Evolutionary conservation across 139 green algal species (phyloP).

Genomic region (Klebsormidium nitens): DNA sequence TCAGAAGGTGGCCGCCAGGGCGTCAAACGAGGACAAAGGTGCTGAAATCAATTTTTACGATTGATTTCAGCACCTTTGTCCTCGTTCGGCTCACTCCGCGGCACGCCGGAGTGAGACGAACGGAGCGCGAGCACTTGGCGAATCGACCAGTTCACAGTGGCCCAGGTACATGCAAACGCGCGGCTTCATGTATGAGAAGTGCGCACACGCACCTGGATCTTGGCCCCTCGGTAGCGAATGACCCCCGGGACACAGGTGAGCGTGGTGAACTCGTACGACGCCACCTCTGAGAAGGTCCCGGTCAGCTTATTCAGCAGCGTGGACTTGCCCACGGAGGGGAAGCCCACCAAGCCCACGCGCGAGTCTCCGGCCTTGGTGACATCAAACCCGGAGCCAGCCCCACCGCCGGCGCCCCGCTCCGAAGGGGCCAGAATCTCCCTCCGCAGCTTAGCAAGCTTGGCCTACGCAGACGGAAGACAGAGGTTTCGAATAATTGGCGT

Average conservation of each 20-base stretch:
- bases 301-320: constrained; percentile 98
- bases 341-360: constrained; percentile 90
- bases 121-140: too few relatives aligned
- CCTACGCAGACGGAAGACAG: constrained; percentile 28
- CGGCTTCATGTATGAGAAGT: too few relatives aligned
- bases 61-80: too few relatives aligned
- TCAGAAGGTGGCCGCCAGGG: too few relatives aligned
- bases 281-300: constrained; percentile 87
- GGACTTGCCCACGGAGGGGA: constrained; percentile 97
- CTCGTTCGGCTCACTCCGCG: too few relatives aligned
- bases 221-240: constrained; percentile 73
- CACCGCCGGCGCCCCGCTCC: constrained; percentile 58
- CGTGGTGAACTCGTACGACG: constrained; percentile 96
- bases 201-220: constrained; percentile 44
- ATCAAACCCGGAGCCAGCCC: constrained; percentile 80
- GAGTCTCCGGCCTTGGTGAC: constrained; percentile 97
- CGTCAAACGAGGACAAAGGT: too few relatives aligned
- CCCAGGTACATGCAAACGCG: too few relatives aligned
- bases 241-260: constrained; percentile 93
- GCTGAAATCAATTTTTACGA: too few relatives aligned
- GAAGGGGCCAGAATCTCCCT: constrained; percentile 86
- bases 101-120: too few relatives aligned
- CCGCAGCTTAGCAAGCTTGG: constrained; percentile 96
- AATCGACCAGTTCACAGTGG: too few relatives aligned
- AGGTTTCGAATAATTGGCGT: not conserved